Base-by-base conservation (phyloP, 2,329 filamentous ascomycete species). In the Trichoderma oligosporum region DNA sequence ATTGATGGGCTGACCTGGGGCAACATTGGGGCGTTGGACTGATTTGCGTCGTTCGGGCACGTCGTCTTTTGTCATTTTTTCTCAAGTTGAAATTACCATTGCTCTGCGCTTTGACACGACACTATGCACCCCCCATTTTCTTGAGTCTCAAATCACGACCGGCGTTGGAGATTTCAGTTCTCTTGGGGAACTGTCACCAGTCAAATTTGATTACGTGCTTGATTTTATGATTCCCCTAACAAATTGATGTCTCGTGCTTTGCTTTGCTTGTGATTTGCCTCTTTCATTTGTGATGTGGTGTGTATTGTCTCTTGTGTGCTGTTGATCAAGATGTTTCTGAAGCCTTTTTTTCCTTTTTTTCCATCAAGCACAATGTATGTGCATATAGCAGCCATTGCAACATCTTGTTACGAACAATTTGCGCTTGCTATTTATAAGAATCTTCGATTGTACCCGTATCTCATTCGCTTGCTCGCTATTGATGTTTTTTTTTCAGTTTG, bases 141-240 rank as follows among this genome's bases (percentile, higher is more conserved):
- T 65, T 63, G 61, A 64, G 65, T 67, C 62, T 65, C 61, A 68
- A 49, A 73, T 66, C 55, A 73, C 69, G 71, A 72, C 69, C 71
- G 71, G 71, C 71, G 71, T 73, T 73, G 70, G 70, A 73, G 71
- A 73, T 71, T 61, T 67, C 70, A 65, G 68, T 67, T 64, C 62
- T 62, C 62, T n/a, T 60, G 70, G 69, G 69, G 68, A 68, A 67
- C 68, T 68, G 68, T 69, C 66, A 70, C 69, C 66, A 70, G 69
- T 71, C 66, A 67, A 69, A 68, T 69, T 69, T 64, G 48, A 60
- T 60, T 57, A 49, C 38, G 53, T 60, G 56, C 47, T 58, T 58
- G 47, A 58, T 58, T 58, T 53, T 42, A 54, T 46, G 56, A 56
- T 56, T 47, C 55, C 47, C 45, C 45, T 45, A 38, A 45, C 36